Percentiles rank a stretch among this genome's conserved stretches.
phyloP scores from a whole-genome alignment of 2,329 filamentous ascomycete genomes.

The Paecilomyces sp. region DNA sequence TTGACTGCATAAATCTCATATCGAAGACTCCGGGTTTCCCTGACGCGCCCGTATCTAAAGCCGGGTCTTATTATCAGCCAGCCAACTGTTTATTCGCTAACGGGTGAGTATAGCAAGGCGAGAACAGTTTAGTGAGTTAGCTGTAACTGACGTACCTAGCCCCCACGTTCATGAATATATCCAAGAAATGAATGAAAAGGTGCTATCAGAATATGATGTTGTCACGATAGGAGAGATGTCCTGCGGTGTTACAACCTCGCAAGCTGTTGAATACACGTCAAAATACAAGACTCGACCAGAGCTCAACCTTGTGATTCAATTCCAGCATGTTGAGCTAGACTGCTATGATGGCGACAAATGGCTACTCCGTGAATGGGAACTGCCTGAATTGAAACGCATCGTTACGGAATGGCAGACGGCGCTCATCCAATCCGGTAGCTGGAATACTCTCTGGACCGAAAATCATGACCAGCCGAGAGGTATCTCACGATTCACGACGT shows the following conservation, averaged over 20 bases:
- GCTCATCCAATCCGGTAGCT: slow-evolving; percentile 48
- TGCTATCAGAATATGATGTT: slow-evolving; percentile 28
- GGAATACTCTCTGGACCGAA: slow-evolving; percentile 56
- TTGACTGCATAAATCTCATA: slow-evolving; percentile 61
- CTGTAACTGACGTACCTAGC: slow-evolving; percentile 14
- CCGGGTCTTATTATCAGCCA: slow-evolving; percentile 40
- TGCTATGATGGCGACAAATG: slow-evolving; percentile 17
- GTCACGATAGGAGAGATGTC: slow-evolving; percentile 38
- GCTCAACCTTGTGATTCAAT: slow-evolving; percentile 36
- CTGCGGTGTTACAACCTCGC: slow-evolving; percentile 21
- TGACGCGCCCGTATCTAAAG: slow-evolving; percentile 39
- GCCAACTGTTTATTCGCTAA: slow-evolving; percentile 56
- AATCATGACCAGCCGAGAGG: slow-evolving; percentile 52
- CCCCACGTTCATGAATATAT: slow-evolving; percentile 33
- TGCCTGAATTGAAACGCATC: slow-evolving; percentile 35
- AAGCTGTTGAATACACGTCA: slow-evolving; percentile 30
- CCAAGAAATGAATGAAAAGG: slow-evolving; percentile 25
- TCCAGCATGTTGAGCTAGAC: slow-evolving; percentile 27
- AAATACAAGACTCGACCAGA: slow-evolving; percentile 21
- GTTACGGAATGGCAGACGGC: slow-evolving; percentile 41
- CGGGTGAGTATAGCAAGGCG: slow-evolving; percentile 29
- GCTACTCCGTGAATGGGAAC: slow-evolving; percentile 30
- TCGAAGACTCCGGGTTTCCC: slow-evolving; percentile 51
- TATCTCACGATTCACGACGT: slow-evolving; percentile 23
- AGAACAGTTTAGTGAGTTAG: not conserved